Base-by-base conservation (phyloP, 140 eudicot genomes). In the Stevia rebaudiana region DNA sequence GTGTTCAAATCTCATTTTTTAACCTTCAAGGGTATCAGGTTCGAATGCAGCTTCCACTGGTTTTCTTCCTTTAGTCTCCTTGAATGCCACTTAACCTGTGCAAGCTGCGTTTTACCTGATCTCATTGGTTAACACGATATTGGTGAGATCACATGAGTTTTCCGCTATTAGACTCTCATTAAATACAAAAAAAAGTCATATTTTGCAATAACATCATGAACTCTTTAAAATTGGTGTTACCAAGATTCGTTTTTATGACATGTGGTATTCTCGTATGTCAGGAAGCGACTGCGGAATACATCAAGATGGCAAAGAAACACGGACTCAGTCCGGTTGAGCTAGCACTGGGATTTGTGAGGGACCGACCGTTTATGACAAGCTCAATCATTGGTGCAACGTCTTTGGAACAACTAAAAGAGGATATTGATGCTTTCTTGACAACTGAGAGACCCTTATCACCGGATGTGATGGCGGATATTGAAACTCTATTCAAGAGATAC, bases 341-440 rank as follows among this genome's bases (percentile, higher is more conserved):
- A 44, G 95, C 98, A 8, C 98, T 87, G 44, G 91, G 78, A 43
- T 92, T 92, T 63, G 87, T 63, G 42, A 77, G 98, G 51, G 98
- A 88, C 66, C 91, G 92, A 1, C 92, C 98, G 21, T 92, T 92
- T 40, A 69, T 92, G 78, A 79, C 95, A 0, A 92, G 98, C 54
- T 75, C 96, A 50, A 92, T 92, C 18, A 85, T 92, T 25, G 98
- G 98, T 12, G 96, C 98, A 40, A 92, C 98, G n/a, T 80, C 96
- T 10, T n/a, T 92, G 51, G 89, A 88, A 37, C 98, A 92, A 66
- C 43, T 92, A 28, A 92, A 77, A 74, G 98, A 92, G 80, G 90
- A 92, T 44, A 74, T 92, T n/a, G 89, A 92, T 73, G 96, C 96
- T 41, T 74, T 84, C 48, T 63, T 88, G 68, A 84, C 83, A 3